Percentiles rank a stretch among this genome's conserved stretches.
These are phyloP conservation scores for Perkinsus olseni DNA, from an alignment of 169 alveolate genomes.

Conservation along the genomic window DNA sequence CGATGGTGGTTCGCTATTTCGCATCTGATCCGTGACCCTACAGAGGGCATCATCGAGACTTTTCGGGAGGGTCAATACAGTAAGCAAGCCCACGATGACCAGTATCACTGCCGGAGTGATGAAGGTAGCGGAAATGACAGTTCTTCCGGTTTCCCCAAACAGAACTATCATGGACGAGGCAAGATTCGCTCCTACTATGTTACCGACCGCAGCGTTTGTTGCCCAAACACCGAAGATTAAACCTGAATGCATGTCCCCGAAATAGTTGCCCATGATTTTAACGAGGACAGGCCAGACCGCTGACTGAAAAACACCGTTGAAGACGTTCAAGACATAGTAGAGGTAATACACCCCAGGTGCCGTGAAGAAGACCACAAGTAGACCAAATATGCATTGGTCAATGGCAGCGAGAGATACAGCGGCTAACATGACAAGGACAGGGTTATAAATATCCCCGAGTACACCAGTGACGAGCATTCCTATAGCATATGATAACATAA, in stretches of 20 bases:
- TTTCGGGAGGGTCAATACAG: not conserved
- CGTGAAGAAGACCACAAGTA: slow-evolving; percentile 12
- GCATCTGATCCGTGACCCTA: not conserved
- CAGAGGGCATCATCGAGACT: slow-evolving; percentile 10
- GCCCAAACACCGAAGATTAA: slow-evolving; percentile 40
- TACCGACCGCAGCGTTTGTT: slow-evolving; percentile 36
- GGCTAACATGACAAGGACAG: not conserved
- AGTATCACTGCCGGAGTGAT: slow-evolving; percentile 20
- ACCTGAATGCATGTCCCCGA: slow-evolving; percentile 32
- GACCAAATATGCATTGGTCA: not conserved
- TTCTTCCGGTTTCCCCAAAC: slow-evolving; percentile 20
- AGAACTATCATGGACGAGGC: slow-evolving; percentile 16
- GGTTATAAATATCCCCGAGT: slow-evolving; percentile 17
- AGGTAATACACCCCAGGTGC: not conserved
- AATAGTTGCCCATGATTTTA: slow-evolving; percentile 36
- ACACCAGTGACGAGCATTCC: slow-evolving; percentile 18
- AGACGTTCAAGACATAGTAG: slow-evolving; percentile 18
- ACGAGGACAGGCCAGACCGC: slow-evolving; percentile 29
- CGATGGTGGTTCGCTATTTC: no score
- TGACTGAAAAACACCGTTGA: slow-evolving; percentile 31
- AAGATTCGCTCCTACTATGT: slow-evolving; percentile 31
- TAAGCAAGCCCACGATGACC: not conserved
- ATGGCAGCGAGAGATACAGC: slow-evolving; percentile 12
- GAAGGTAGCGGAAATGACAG: not conserved
- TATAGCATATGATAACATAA: slow-evolving; percentile 14